phyloP scores from a whole-genome alignment of 352 stramenopile species.

The Pelagophyceae sp. region DNA sequence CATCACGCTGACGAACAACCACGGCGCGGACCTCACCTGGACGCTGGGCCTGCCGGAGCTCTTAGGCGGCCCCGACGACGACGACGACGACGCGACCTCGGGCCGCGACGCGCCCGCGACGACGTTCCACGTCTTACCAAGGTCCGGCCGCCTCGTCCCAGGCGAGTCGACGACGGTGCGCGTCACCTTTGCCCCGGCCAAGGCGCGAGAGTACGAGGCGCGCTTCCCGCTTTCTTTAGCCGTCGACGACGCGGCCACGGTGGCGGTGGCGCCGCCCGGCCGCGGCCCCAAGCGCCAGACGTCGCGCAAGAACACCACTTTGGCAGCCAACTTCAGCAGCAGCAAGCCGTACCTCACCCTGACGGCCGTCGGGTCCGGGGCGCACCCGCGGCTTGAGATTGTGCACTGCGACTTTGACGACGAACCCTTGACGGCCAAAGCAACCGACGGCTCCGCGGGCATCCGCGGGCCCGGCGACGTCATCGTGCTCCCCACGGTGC shows the following conservation, averaged over 20 bases:
- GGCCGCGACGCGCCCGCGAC: constrained; percentile 39
- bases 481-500: constrained; percentile 73
- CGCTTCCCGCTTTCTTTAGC: constrained; percentile 58
- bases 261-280: too few species aligned
- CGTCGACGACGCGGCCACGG: constrained; percentile 38
- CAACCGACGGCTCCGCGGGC: too few species aligned
- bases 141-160: constrained; percentile 60
- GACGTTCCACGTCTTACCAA: constrained; percentile 68
- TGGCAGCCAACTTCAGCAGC: not conserved
- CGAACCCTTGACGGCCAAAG: too few species aligned
- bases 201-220: constrained; percentile 62
- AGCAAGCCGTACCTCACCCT: constrained; percentile 64
- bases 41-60: too few species aligned
- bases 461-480: constrained; percentile 39
- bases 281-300: too few species aligned
- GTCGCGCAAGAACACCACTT: too few species aligned
- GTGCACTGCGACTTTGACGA: constrained; percentile 25
- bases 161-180: constrained; percentile 62
- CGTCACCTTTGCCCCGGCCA: constrained; percentile 69
- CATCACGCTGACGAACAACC: constrained; percentile 62
- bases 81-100: constrained; percentile 28
- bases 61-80: too few species aligned
- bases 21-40: constrained; percentile 56
- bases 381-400: constrained; percentile 81
- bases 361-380: constrained; percentile 61